Conservation (phyloP, 768 basidiomycete species). For the Tephrocybe sp. region DNA sequence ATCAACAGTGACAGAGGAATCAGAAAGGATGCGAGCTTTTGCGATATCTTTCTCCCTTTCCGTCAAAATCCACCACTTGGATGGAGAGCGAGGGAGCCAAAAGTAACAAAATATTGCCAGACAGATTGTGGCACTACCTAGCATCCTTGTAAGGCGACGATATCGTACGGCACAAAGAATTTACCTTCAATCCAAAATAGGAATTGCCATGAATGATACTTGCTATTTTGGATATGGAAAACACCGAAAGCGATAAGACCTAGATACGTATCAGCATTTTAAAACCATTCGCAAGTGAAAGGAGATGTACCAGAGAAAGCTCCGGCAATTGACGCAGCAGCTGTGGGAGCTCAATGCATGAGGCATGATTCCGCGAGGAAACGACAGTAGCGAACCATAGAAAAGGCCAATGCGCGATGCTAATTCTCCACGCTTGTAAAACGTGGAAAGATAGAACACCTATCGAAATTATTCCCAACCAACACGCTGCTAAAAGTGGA, state of each 20-base stretch:
- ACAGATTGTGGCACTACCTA: conserved; percentile 36
- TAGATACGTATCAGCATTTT: conserved; percentile 1
- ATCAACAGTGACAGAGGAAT: conserved; percentile 42
- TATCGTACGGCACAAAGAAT: not conserved
- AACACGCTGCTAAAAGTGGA: not conserved
- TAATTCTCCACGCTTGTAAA: conserved; percentile 48
- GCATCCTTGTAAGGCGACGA: not conserved
- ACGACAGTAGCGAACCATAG: conserved; percentile 30
- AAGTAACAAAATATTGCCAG: conserved; percentile 45
- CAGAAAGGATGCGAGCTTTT: conserved; percentile 38
- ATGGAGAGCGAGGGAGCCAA: conserved; percentile 42
- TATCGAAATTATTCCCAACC: conserved; percentile 6
- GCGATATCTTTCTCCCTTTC: conserved; percentile 39
- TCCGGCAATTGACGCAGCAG: conserved; percentile 43
- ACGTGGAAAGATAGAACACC: conserved; percentile 51
- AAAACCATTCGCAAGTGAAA: not conserved
- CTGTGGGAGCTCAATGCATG: conserved; percentile 17
- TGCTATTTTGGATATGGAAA: conserved; percentile 42
- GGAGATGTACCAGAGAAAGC: conserved; percentile 38
- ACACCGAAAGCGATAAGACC: conserved; percentile 50
- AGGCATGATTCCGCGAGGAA: not conserved
- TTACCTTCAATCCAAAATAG: conserved; percentile 52
- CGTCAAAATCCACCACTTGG: conserved; percentile 36
- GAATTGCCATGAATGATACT: conserved; percentile 48
- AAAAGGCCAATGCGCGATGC: conserved; percentile 49